A percentile compares a stretch with the other conserved stretches of the same genome.
Conservation (phyloP, 1,284 basidiomycete species). For the Ganoderma resinaceum region DNA sequence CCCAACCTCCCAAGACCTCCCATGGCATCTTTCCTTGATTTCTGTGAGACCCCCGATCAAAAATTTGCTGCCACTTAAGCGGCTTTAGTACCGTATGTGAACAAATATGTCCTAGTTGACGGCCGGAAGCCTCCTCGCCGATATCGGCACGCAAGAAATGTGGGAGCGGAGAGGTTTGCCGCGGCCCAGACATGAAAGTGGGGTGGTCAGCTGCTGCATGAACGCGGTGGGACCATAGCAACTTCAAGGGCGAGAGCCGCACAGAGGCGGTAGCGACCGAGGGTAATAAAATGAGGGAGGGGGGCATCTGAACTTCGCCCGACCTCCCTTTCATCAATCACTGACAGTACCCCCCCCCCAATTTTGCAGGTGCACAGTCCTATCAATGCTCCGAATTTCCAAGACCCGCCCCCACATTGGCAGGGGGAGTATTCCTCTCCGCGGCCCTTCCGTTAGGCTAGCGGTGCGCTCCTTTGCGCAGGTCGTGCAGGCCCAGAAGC, state of each 20-base stretch:
- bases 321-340: neutral
- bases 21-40: neutral
- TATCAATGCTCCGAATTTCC: neutral
- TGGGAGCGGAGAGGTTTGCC: neutral
- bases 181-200: neutral
- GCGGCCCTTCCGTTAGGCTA: neutral
- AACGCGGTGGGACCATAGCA: neutral
- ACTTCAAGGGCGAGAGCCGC: neutral
- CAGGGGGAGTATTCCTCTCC: neutral
- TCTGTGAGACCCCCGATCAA: neutral
- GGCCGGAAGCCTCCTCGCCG: neutral
- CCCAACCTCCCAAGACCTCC: neutral
- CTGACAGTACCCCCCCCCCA: no score
- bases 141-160: neutral
- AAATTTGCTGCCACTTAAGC: neutral
- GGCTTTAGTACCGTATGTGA: neutral
- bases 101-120: neutral
- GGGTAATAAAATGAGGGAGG: neutral
- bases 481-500: slow-evolving; percentile 1
- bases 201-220: neutral
- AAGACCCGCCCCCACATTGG: neutral
- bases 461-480: slow-evolving; percentile 5
- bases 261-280: neutral
- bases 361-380: neutral
- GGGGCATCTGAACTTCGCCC: neutral